phyloP scores from a whole-genome alignment of 345 rosid genomes.

The Sisymbrium irio region DNA sequence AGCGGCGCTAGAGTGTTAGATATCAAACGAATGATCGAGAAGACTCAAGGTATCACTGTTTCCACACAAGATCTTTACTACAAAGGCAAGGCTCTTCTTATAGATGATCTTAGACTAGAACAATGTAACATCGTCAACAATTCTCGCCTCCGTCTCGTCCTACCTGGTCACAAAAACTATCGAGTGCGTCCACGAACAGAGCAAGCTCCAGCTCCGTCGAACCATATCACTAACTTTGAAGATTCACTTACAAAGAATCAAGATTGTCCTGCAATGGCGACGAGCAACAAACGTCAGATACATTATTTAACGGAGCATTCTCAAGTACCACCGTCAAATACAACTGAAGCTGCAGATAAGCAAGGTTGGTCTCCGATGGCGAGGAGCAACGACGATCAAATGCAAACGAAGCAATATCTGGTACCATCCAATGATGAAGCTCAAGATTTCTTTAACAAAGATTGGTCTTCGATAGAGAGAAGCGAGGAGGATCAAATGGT shows the following conservation, averaged over 20 bases:
- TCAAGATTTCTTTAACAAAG: neutral
- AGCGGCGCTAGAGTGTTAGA: conserved; percentile 52
- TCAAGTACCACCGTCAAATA: neutral
- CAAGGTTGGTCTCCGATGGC: neutral
- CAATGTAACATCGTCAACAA: conserved; percentile 46
- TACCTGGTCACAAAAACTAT: conserved; percentile 2
- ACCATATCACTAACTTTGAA: neutral
- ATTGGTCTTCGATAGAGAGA: neutral
- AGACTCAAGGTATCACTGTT: conserved; percentile 49
- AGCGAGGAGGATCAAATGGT: neutral
- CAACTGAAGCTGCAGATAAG: neutral
- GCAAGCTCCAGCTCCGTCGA: neutral
- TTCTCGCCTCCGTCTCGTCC: conserved; percentile 49
- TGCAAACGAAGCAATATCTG: neutral
- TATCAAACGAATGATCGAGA: conserved; percentile 63
- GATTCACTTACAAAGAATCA: neutral
- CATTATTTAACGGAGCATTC: neutral
- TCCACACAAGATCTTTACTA: conserved; percentile 50
- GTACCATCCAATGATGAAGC: neutral
- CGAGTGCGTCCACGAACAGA: neutral
- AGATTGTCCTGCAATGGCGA: neutral
- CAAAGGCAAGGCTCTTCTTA: conserved; percentile 46
- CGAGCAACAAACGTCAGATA: neutral
- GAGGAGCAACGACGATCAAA: neutral
- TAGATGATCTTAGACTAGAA: conserved; percentile 48